Conservation (phyloP, 179 eudicot genomes). For the Silene vulgaris region DNA sequence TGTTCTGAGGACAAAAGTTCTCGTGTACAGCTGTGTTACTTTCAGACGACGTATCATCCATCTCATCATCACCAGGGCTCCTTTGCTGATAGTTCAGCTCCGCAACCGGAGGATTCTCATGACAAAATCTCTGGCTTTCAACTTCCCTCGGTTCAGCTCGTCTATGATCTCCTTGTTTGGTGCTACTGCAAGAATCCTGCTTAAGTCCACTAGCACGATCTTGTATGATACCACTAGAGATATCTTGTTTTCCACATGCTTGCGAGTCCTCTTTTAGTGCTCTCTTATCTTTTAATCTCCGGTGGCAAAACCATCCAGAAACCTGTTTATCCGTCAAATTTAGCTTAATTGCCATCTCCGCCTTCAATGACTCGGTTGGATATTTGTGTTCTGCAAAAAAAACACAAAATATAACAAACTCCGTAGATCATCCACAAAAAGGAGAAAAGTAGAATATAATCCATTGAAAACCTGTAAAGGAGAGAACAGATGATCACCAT, state of each 20-base stretch:
- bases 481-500: conserved; percentile 34
- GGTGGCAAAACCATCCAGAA: conserved; percentile 98
- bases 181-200: conserved; percentile 99
- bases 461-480: neutral
- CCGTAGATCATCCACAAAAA: conserved; percentile 55
- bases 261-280: conserved; percentile 37
- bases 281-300: conserved; percentile 90
- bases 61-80: conserved; percentile 36
- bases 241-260: conserved; percentile 63
- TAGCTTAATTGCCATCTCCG: conserved; percentile 55
- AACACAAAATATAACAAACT: conserved; percentile 25
- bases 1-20: conserved; percentile 32
- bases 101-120: conserved; percentile 40
- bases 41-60: conserved; percentile 74
- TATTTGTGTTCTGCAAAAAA: conserved; percentile 69
- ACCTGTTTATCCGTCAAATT: conserved; percentile 85
- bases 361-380: conserved; percentile 71
- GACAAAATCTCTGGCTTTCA: conserved; percentile 59
- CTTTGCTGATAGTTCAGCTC: conserved; percentile 47
- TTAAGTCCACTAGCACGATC: conserved; percentile 80
- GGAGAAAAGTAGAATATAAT: neutral
- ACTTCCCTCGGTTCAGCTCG: conserved; percentile 68
- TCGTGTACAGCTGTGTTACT: conserved; percentile 54
- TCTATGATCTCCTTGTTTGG: conserved; percentile 67
- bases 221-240: conserved; percentile 75